Evolutionary conservation across 139 green algal species (phyloP), one percentile per base, ranked within the genome.

Genomic region (Axilococcus clingmanii): DNA sequence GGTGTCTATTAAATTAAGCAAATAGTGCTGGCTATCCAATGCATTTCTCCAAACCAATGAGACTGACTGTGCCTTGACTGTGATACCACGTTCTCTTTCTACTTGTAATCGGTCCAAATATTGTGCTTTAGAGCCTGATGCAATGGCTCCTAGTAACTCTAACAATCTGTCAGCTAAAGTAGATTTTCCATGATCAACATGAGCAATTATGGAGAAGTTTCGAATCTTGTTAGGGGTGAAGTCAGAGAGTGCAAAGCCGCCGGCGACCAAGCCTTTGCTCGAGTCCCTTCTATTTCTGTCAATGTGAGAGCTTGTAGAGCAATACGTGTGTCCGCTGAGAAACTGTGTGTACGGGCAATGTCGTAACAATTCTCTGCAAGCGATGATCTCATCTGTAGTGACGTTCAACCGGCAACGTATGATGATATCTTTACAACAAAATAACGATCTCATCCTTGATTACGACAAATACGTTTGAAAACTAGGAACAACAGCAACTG

Each of bases 11-110:
- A 93, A 66, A 61, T 94, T 94, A 16, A 94, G 57, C n/a, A 88
- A 75, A 63, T 89, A 93, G 16, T 68, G 44, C 7, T 73, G 31
- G 0, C 70, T 75, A 19, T 52, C 35, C 7, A 36, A 20, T 12
- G 7, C 24, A 60, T 84, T 52, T 17, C 42, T 48, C 22, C 81
- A 82, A 31, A 96, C 77, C 44, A 96, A 55, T 0, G 71, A 85
- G 9, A 76, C 84, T 7, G 79, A 90, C 52, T 95, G 83, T 5
- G 86, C 88, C 67, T 96, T 95, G 36, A 95, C 84, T 7, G 89
- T 95, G 70, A 96, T 95, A 22, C 86, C 89, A 6, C 88, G 72
- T 72, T 92, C 82, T 7, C 77, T 59, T 71, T 97, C 88, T 42
- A 95, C 55, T n/a, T 72, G 46, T 11, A 72, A 46, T 22, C 49